A percentile compares a stretch with the other conserved stretches of the same genome.
phyloP scores from a whole-genome alignment of 805 yeast genomes.

The Wickerhamomyces rabaulensis region DNA sequence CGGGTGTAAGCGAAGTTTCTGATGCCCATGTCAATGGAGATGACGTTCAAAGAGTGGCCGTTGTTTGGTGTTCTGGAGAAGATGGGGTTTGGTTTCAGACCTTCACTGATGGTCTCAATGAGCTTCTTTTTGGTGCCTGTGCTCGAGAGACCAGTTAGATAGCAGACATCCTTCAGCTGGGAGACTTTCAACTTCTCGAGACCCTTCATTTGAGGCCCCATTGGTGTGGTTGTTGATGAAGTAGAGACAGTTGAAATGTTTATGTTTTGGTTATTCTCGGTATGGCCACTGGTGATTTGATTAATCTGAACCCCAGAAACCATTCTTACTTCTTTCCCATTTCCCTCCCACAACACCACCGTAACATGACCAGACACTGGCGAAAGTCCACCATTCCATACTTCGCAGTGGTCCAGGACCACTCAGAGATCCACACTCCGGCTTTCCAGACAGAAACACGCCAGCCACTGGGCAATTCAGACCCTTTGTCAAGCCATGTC shows the following conservation, averaged over 20 bases:
- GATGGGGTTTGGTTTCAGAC: slow-evolving; percentile 4
- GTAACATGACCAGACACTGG: slow-evolving; percentile 17
- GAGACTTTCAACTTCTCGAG: slow-evolving; percentile 9
- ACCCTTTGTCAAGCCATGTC: not conserved
- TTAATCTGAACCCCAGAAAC: too few species aligned
- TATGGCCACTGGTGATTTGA: not conserved
- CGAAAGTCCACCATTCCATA: slow-evolving; percentile 19
- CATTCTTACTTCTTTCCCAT: too few species aligned
- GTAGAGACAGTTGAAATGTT: too few species aligned
- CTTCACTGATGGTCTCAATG: slow-evolving; percentile 2
- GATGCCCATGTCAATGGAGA: slow-evolving; percentile 34
- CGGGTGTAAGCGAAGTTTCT: slow-evolving; percentile 29
- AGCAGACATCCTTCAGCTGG: slow-evolving; percentile 13
- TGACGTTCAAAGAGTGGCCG: slow-evolving; percentile 17
- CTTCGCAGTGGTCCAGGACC: slow-evolving; percentile 18
- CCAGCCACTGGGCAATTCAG: not conserved
- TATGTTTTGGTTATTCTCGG: too few species aligned
- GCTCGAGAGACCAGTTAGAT: slow-evolving; percentile 11
- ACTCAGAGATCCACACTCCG: not conserved
- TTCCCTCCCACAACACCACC: too few species aligned
- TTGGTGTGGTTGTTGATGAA: too few species aligned
- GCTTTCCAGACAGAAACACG: not conserved
- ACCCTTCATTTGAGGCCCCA: slow-evolving; percentile 5
- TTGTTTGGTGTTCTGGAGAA: slow-evolving; percentile 15
- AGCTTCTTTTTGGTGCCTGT: slow-evolving; percentile 14